A percentile compares a stretch with the other conserved stretches of the same genome.
phyloP scores from a whole-genome alignment of 2,329 filamentous ascomycete species.

The Penicillium sp. region DNA sequence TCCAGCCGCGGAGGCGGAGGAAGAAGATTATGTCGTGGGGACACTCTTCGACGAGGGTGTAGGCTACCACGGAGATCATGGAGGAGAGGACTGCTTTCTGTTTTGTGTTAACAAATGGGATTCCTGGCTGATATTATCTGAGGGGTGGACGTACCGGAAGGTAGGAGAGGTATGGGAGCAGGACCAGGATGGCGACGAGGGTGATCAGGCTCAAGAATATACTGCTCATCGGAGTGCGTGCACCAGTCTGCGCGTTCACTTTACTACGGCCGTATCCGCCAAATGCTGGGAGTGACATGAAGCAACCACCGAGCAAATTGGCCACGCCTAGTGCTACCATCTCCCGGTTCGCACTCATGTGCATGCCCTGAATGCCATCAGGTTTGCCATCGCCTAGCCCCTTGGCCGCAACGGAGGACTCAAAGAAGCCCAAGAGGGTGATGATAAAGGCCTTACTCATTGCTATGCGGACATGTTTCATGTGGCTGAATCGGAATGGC shows the following conservation, averaged over 20 bases:
- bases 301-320: slow-evolving; percentile 88
- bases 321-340: slow-evolving; percentile 87
- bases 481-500: slow-evolving; percentile 75
- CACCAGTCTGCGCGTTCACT: slow-evolving; percentile 89
- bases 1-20: slow-evolving; percentile 78
- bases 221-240: slow-evolving; percentile 90
- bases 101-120: slow-evolving; percentile 8
- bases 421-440: slow-evolving; percentile 94
- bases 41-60: slow-evolving; percentile 91
- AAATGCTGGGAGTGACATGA: slow-evolving; percentile 91
- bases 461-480: slow-evolving; percentile 80
- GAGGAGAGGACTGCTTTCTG: slow-evolving; percentile 91
- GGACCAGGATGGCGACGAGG: slow-evolving; percentile 74
- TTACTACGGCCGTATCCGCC: slow-evolving; percentile 96
- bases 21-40: slow-evolving; percentile 93
- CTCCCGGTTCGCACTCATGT: slow-evolving; percentile 87
- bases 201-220: slow-evolving; percentile 83
- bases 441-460: slow-evolving; percentile 93
- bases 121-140: background rate
- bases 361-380: slow-evolving; percentile 74
- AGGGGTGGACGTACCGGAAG: slow-evolving; percentile 71
- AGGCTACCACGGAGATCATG: slow-evolving; percentile 95
- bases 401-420: slow-evolving; percentile 94
- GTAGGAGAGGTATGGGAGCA: slow-evolving; percentile 92
- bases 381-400: slow-evolving; percentile 67